Evolutionary conservation across 495 filamentous ascomycete species (phyloP).

Genomic region (Evernia prunastri): DNA sequence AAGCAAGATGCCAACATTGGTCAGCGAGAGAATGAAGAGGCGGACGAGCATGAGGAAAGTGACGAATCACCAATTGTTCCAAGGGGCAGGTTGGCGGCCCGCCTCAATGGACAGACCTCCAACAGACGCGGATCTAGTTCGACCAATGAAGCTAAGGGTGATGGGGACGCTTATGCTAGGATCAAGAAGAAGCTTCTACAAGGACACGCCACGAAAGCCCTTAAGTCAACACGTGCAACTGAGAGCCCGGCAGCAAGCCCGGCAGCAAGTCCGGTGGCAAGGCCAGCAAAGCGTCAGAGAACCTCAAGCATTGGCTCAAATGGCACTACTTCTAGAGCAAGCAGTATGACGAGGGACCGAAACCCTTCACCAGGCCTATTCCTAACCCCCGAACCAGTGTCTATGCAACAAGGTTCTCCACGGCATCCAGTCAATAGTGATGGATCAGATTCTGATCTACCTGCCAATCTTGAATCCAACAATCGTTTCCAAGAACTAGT

Average conservation of each 20-base stretch:
- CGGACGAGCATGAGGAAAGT: constrained; percentile 35
- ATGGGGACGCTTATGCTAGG: constrained; percentile 25
- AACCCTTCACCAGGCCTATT: constrained; percentile 37
- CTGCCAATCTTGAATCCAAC: constrained; percentile 43
- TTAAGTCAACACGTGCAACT: constrained; percentile 18
- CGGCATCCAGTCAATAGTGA: constrained; percentile 20
- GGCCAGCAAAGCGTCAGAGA: background rate
- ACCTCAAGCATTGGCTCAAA: background rate
- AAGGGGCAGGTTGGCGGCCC: constrained; percentile 62
- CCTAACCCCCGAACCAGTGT: constrained; percentile 27
- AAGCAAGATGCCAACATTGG: constrained; percentile 27
- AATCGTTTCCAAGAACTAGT: constrained; percentile 61
- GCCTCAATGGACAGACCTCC: constrained; percentile 46
- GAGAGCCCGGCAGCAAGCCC: constrained; percentile 3
- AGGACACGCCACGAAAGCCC: background rate
- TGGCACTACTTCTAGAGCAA: background rate
- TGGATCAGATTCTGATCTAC: constrained; percentile 41
- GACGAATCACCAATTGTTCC: constrained; percentile 52
- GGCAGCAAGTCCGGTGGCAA: constrained; percentile 15
- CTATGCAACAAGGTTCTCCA: constrained; percentile 12
- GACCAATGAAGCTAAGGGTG: constrained; percentile 16
- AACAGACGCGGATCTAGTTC: constrained; percentile 23
- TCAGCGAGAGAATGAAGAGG: constrained; percentile 24
- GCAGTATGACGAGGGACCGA: background rate
- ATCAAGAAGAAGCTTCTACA: constrained; percentile 24